Conservation (phyloP, 345 rosid genomes). For the Camelina neglecta region DNA sequence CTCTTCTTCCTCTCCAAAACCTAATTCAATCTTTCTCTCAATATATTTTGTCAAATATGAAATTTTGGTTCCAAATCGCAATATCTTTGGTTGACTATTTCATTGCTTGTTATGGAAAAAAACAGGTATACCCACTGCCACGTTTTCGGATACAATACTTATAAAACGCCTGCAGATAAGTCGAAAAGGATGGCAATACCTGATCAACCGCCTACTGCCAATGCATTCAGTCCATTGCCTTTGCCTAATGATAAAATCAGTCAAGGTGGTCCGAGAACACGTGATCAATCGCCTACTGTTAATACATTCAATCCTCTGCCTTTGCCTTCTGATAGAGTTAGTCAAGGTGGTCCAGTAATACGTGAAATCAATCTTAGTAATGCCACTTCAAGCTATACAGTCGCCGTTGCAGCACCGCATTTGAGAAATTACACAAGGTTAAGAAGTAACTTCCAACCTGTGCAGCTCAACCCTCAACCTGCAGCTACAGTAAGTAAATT, state of each 20-base stretch:
- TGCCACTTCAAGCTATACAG: conserved; percentile 12
- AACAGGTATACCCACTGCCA: conserved; percentile 66
- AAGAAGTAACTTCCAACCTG: conserved; percentile 29
- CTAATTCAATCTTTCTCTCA: not conserved
- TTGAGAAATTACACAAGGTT: conserved; percentile 34
- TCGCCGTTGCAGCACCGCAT: conserved; percentile 37
- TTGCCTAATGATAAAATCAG: not conserved
- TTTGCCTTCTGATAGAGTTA: not conserved
- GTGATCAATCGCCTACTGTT: conserved; percentile 38
- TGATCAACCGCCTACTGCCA: conserved; percentile 41
- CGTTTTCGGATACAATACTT: conserved; percentile 53
- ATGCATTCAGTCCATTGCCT: conserved; percentile 1
- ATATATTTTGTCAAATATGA: not conserved
- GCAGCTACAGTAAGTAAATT: conserved; percentile 34
- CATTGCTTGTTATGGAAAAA: conserved; percentile 36
- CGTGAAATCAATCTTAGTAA: conserved; percentile 37
- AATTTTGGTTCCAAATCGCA: not conserved
- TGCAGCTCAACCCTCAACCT: conserved; percentile 27
- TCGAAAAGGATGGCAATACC: conserved; percentile 33
- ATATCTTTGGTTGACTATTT: conserved; percentile 4
- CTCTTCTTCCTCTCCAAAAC: conserved; percentile 38
- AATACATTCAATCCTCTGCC: conserved; percentile 9
- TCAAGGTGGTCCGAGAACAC: conserved; percentile 34
- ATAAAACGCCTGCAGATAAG: conserved; percentile 21
- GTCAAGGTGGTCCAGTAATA: conserved; percentile 34